Evolutionary conservation across 208 protist genomes (phyloP), one percentile per base, ranked within the genome.

Genomic region (Acanthamoeba polyphaga): DNA sequence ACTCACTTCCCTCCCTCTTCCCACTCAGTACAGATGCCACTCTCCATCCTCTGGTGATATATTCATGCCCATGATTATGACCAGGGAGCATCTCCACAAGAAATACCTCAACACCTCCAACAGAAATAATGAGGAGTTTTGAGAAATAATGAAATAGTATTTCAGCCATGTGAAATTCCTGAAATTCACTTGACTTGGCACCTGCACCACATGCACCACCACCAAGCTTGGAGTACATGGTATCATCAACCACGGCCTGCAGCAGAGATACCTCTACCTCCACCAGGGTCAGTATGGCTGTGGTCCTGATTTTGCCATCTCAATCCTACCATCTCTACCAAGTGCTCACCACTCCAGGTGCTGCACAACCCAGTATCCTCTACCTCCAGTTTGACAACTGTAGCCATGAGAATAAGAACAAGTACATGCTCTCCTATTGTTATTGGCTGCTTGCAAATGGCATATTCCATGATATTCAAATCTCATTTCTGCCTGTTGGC

Each of bases 321-420:
- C 2, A 1, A 32, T 76, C 29, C 32, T 76, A 8, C 2, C 66
- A 74, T 29, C 24, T 74, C 10, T 0, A 29, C 10, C 66, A 74
- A 32, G 66, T 76, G 5, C 68, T 76, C 3, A 15, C 13, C 7
- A 43, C 9, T 7, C 32, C 32, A 15, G 10, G 13, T 15, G 29
- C 27, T 27, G 12, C 13, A 10, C 3, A 12, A 1, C 32, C 68
- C 13, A 19, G 27, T 27, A 38, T 0, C 0, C 68, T 76, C 68
- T 76, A 76, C 27, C 32, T 76, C 6, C 68, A 76, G 10, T 76
- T 76, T 76, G 68, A 76, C 27, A 76, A 76, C 29, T 76, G 68
- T 12, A 74, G 66, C 66, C 10, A 12, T 6, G 22, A 74, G 66
- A 74, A 74, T 12, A 74, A 74, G 27, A 76, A 76, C 68, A 76